These are phyloP conservation scores for Massariosphaeria phaeospora DNA, from an alignment of 495 filamentous ascomycete species.

Conservation along the genomic window DNA sequence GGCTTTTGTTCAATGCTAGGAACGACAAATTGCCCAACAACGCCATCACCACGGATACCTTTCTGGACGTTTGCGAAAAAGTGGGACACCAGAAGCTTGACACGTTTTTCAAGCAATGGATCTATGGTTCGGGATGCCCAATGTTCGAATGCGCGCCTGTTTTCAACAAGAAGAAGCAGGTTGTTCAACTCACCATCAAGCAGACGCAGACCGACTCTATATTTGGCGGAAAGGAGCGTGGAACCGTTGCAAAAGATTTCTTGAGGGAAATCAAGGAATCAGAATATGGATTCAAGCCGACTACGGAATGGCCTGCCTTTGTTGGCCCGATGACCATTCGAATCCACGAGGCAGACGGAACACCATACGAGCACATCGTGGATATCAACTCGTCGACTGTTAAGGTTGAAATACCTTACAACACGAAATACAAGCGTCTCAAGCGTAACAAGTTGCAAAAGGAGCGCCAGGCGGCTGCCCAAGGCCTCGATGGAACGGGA, in stretches of 20 bases:
- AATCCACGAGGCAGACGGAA: conserved; percentile 97
- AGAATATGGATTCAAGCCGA: conserved; percentile 62
- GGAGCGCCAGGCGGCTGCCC: conserved; percentile 63
- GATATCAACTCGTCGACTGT: conserved; percentile 81
- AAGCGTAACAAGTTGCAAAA: conserved; percentile 87
- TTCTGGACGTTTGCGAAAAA: conserved; percentile 79
- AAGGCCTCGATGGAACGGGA: conserved; percentile 53
- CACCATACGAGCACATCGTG: conserved; percentile 96
- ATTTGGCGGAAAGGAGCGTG: conserved; percentile 28
- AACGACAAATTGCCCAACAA: conserved; percentile 69
- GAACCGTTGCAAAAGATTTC: conserved; percentile 60
- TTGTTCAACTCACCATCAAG: conserved; percentile 85
- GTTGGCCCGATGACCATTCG: conserved; percentile 88
- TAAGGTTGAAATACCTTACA: conserved; percentile 91
- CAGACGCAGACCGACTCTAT: conserved; percentile 65
- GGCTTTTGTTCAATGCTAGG: conserved; percentile 74
- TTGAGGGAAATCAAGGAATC: conserved; percentile 79
- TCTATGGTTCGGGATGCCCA: conserved; percentile 81
- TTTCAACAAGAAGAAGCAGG: conserved; percentile 97
- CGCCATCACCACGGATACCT: conserved; percentile 65
- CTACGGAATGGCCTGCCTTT: conserved; percentile 68
- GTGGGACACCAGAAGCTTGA: conserved; percentile 79
- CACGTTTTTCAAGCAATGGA: conserved; percentile 88
- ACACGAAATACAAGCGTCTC: conserved; percentile 97
- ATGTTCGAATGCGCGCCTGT: conserved; percentile 74